These are phyloP conservation scores for Hypoxylon sp. DNA, from an alignment of 2,329 filamentous ascomycete species.

Conservation along the genomic window DNA sequence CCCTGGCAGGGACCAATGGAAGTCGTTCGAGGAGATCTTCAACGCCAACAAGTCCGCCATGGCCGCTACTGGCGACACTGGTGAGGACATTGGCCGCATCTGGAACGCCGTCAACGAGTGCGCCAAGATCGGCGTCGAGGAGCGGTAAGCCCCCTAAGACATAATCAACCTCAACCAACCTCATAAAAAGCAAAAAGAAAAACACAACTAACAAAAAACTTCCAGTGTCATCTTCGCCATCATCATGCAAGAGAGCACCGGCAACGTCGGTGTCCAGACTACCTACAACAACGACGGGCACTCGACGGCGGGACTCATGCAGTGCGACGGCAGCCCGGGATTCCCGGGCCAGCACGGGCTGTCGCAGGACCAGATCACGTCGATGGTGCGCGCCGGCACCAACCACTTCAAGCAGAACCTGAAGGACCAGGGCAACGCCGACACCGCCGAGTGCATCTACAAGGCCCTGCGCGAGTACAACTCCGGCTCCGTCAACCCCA, in stretches of 20 bases:
- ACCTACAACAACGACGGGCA: conserved; percentile 55
- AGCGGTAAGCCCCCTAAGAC: conserved; percentile 37
- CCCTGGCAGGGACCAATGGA: conserved; percentile 54
- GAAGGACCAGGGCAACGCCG: conserved; percentile 49
- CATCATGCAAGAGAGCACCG: conserved; percentile 61
- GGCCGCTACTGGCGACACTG: conserved; percentile 52
- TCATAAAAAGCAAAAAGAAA: not conserved
- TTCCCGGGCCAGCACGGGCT: conserved; percentile 55
- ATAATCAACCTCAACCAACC: not conserved
- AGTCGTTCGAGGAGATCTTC: conserved; percentile 56
- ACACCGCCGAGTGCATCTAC: conserved; percentile 55
- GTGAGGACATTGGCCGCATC: conserved; percentile 55
- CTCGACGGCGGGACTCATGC: conserved; percentile 59
- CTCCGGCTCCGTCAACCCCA: conserved; percentile 56
- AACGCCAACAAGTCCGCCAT: conserved; percentile 55
- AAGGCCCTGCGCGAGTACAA: conserved; percentile 59
- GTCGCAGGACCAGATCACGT: conserved; percentile 54
- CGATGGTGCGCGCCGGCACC: conserved; percentile 54
- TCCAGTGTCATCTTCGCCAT: conserved; percentile 57
- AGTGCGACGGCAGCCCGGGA: conserved; percentile 55
- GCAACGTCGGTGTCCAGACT: conserved; percentile 57
- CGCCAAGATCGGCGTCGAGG: conserved; percentile 55
- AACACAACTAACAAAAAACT: conserved; percentile 18
- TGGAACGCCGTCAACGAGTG: conserved; percentile 53
- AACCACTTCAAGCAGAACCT: conserved; percentile 53